Percentiles rank a stretch among this genome's conserved stretches.
phyloP scores from a whole-genome alignment of 1,139 yeast species.

The Candida sanyaensis region DNA sequence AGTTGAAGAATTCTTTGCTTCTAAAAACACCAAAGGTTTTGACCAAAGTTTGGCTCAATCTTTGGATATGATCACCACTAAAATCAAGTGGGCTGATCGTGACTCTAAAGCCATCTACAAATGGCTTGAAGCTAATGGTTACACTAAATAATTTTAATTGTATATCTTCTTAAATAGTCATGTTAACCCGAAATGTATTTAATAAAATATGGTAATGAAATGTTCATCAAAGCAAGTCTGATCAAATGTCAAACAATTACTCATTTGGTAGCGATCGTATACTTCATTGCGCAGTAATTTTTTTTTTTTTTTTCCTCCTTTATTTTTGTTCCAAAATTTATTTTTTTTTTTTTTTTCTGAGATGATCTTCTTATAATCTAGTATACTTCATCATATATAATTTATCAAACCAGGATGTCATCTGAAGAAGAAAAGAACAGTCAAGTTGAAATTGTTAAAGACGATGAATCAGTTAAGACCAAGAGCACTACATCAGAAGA shows the following conservation, averaged over 20 bases:
- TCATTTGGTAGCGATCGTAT: constrained; percentile 1
- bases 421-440: neutral
- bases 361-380: constrained; percentile 3
- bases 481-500: constrained; percentile 24
- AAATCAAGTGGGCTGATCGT: constrained; percentile 66
- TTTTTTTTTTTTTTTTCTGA: constrained; percentile 1
- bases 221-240: too few relatives aligned
- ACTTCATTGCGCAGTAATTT: neutral
- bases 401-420: neutral
- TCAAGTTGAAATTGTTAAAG: neutral
- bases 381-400: neutral
- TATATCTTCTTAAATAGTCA: neutral
- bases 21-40: constrained; percentile 68
- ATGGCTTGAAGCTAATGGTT: constrained; percentile 56
- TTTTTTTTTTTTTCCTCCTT: neutral
- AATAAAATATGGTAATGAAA: neutral
- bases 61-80: constrained; percentile 64
- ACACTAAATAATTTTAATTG: constrained; percentile 20
- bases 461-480: neutral
- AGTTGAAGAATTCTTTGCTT: constrained; percentile 58
- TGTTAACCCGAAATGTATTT: neutral
- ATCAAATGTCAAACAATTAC: too few relatives aligned
- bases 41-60: constrained; percentile 75
- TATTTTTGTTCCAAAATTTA: neutral
- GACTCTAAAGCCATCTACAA: constrained; percentile 54